phyloP scores from a whole-genome alignment of 441 rosid species.

The Lepidium campestre region DNA sequence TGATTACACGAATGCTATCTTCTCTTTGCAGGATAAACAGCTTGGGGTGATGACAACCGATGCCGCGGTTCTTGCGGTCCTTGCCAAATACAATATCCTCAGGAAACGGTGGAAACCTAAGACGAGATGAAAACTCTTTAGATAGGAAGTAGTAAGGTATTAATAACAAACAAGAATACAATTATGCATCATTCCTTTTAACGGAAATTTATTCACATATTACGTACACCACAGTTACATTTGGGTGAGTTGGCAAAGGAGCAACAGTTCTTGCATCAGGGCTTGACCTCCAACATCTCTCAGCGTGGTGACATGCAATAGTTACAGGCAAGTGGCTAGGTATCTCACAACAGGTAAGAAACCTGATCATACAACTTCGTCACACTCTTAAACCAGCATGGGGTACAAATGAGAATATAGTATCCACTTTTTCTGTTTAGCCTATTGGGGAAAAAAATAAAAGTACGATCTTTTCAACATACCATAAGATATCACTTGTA shows the following conservation, averaged over 20 bases:
- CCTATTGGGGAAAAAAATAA: neutral
- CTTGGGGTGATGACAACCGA: conserved; percentile 97
- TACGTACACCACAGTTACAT: conserved; percentile 71
- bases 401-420: neutral
- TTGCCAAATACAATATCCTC: conserved; percentile 86
- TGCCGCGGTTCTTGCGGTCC: conserved; percentile 69
- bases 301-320: conserved; percentile 75
- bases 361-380: conserved; percentile 44
- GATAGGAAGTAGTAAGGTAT: conserved; percentile 2
- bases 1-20: conserved; percentile 62
- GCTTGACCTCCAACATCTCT: conserved; percentile 78
- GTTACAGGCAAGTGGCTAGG: conserved; percentile 76
- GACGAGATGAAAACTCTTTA: conserved; percentile 15
- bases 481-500: conserved; percentile 82
- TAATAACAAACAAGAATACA: neutral
- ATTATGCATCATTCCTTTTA: neutral
- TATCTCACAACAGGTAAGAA: conserved; percentile 65
- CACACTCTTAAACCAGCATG: conserved; percentile 19
- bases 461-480: conserved; percentile 4
- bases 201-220: neutral
- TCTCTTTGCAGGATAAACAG: conserved; percentile 78
- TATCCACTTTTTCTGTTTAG: neutral
- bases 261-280: conserved; percentile 50
- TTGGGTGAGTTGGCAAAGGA: conserved; percentile 69
- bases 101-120: conserved; percentile 83